Evolutionary conservation across 192 early-diverging fungal genomes (phyloP).

Genomic region (Coemansia sp.): DNA sequence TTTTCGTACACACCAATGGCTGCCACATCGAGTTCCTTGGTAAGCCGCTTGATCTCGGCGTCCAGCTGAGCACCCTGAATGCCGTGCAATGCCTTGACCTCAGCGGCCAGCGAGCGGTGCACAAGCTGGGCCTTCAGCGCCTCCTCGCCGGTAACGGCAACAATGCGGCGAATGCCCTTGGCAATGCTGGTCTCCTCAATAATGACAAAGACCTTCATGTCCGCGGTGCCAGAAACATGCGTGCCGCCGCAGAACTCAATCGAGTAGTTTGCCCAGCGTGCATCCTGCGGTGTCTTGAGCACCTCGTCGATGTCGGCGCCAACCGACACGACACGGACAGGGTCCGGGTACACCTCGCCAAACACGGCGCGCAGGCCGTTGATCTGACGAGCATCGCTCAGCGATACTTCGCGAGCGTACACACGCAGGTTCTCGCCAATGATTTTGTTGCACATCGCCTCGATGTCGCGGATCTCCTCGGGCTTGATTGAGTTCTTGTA

Average conservation of each 20-base stretch:
- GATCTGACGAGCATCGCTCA: slow-evolving; percentile 78
- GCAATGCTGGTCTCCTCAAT: slow-evolving; percentile 90
- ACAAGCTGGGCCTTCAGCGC: slow-evolving; percentile 68
- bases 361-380: slow-evolving; percentile 94
- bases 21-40: slow-evolving; percentile 76
- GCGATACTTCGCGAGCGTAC: slow-evolving; percentile 82
- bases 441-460: slow-evolving; percentile 72
- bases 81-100: slow-evolving; percentile 59
- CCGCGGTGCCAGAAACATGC: slow-evolving; percentile 84
- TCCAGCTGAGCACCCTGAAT: slow-evolving; percentile 68
- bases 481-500: slow-evolving; percentile 67
- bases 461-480: slow-evolving; percentile 69
- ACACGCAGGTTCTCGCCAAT: slow-evolving; percentile 73
- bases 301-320: slow-evolving; percentile 84
- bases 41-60: slow-evolving; percentile 70
- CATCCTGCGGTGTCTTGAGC: slow-evolving; percentile 72
- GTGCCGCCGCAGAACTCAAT: slow-evolving; percentile 99
- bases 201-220: slow-evolving; percentile 83
- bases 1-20: slow-evolving; percentile 78
- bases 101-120: slow-evolving; percentile 66
- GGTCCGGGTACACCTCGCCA: slow-evolving; percentile 97
- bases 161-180: slow-evolving; percentile 94
- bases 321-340: slow-evolving; percentile 93
- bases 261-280: slow-evolving; percentile 76
- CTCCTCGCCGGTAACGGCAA: slow-evolving; percentile 91